Evolutionary conservation across 2,329 filamentous ascomycete genomes (phyloP), one percentile per base, ranked within the genome.

Genomic region (Aspergillus ustus): DNA sequence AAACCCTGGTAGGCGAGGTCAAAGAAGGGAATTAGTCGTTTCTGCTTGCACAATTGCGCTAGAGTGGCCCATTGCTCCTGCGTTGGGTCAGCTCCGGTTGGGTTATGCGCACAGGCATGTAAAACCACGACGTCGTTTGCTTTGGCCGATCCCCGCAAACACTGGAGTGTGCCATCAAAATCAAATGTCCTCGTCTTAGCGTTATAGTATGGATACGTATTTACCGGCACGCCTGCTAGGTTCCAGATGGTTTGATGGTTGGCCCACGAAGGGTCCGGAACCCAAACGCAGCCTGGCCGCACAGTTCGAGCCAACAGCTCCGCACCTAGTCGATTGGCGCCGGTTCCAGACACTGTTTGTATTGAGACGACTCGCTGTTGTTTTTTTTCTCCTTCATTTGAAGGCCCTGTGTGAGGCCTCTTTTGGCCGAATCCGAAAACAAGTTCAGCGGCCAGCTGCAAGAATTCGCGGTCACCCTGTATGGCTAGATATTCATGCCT

Each of bases 401-500:
- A 66, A 62, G n/a, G 63, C 69, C 71, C 66, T 71, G 81, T 83
- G 67, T 89, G 92, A 91, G 25, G 25, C 9, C 4, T 34, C 7
- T 13, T 34, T 34, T 34, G 8, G 55, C 74, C 70, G 46, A 78
- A 77, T 34, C 75, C 75, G 52, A 98, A 87, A 69, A 97, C 90
- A 68, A 98, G 85, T 82, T 95, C 92, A 73, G 92, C 90, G 22
- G 94, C 93, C 74, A 94, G 92, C 72, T 86, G 85, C 59, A 92
- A 94, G 82, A 98, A 96, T 63, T 88, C 84, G 56, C 88, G 81
- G 65, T 97, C 86, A 73, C 95, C 95, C 67, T 92, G 90, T 77
- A 98, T 98, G 60, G 94, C 93, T 59, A 94, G 91, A 82, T 98
- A 99, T 84, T 99, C 95, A 84, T 98, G 95, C 81, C 97, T 94